Conservation (phyloP, 495 filamentous ascomycete species). For the Aspergillus ostianus region DNA sequence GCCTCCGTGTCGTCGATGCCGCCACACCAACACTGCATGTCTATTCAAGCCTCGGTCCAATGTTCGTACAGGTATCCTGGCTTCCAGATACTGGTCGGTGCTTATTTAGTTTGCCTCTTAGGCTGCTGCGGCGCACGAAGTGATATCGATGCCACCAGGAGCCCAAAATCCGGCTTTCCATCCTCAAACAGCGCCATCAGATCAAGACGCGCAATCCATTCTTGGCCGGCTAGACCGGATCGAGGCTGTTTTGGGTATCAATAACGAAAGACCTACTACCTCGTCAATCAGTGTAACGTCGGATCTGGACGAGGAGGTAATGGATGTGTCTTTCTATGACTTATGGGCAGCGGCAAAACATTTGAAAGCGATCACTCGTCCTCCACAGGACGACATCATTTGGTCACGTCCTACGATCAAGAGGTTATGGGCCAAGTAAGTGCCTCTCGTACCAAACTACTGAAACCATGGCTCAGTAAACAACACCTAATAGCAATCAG, state of each 20-base stretch:
- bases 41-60: slow-evolving; percentile 43
- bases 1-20: slow-evolving; percentile 38
- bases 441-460: neutral
- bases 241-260: slow-evolving; percentile 35
- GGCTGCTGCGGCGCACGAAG: slow-evolving; percentile 34
- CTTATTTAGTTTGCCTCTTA: slow-evolving; percentile 7
- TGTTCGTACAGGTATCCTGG: slow-evolving; percentile 20
- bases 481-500: slow-evolving; percentile 16
- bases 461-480: neutral
- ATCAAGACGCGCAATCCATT: slow-evolving; percentile 26
- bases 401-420: slow-evolving; percentile 35
- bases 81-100: neutral
- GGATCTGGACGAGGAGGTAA: slow-evolving; percentile 17
- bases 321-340: slow-evolving; percentile 17
- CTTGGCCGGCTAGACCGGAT: slow-evolving; percentile 37
- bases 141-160: slow-evolving; percentile 10
- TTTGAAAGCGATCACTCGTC: slow-evolving; percentile 29
- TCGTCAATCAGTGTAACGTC: slow-evolving; percentile 4
- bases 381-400: slow-evolving; percentile 25
- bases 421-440: slow-evolving; percentile 37
- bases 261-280: slow-evolving; percentile 8
- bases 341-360: slow-evolving; percentile 32
- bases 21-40: slow-evolving; percentile 31
- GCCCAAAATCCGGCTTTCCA: slow-evolving; percentile 8
- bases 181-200: slow-evolving; percentile 7